phyloP scores from a whole-genome alignment of 345 rosid genomes.

The Gynandropsis gynandra region DNA sequence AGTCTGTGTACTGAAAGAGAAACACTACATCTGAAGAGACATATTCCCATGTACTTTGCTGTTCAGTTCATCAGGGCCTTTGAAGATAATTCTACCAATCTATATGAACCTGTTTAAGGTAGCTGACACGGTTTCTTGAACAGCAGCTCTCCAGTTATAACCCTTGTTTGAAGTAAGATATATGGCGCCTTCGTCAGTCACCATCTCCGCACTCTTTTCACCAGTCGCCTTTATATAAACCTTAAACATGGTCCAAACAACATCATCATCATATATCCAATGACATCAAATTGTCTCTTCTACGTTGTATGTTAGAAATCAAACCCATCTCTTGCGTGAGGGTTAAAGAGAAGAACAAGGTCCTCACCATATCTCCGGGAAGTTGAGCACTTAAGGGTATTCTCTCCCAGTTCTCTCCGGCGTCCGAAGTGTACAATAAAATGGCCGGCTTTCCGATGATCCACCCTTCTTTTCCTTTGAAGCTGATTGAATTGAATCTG shows the following conservation, averaged over 20 bases:
- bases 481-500: constrained; percentile 83
- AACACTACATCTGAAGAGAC: too few species aligned
- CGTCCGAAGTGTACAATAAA: constrained; percentile 72
- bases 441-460: constrained; percentile 91
- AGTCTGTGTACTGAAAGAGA: too few species aligned
- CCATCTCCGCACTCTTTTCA: constrained; percentile 96
- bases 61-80: too few species aligned
- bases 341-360: neutral
- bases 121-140: constrained; percentile 95
- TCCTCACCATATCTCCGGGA: constrained; percentile 80
- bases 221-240: constrained; percentile 89
- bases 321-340: too few species aligned
- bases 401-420: constrained; percentile 78
- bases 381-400: constrained; percentile 87
- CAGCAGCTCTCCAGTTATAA: constrained; percentile 92
- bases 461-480: constrained; percentile 80
- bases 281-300: constrained; percentile 41
- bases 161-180: constrained; percentile 87
- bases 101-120: constrained; percentile 85
- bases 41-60: too few species aligned
- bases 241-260: constrained; percentile 59
- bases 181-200: constrained; percentile 91
- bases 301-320: constrained; percentile 13
- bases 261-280: neutral
- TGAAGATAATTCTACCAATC: too few species aligned